Percentiles rank a stretch among this genome's conserved stretches.
Evolutionary conservation across 148 eudicot genomes (phyloP).

Genomic region (Bassia scoparia): DNA sequence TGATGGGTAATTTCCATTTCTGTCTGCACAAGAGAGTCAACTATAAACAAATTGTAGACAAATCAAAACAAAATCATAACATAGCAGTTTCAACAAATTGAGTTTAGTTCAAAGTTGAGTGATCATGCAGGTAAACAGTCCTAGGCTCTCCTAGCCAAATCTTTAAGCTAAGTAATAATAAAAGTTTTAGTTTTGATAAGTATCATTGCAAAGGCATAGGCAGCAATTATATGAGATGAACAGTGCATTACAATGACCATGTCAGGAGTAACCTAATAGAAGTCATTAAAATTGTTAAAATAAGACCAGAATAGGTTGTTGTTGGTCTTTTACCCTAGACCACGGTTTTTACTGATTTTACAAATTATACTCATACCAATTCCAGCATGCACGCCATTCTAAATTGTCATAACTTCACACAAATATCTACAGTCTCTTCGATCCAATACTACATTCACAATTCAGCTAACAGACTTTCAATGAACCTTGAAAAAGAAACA

Average conservation of each 20-base stretch:
- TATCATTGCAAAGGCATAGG: background rate
- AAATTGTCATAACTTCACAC: too few species aligned
- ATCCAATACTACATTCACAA: too few species aligned
- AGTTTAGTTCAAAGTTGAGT: background rate
- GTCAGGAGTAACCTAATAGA: background rate
- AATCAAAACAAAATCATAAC: background rate
- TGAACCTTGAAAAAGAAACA: background rate
- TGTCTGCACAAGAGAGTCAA: constrained; percentile 42
- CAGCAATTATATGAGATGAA: background rate
- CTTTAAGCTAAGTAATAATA: background rate
- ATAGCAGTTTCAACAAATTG: background rate
- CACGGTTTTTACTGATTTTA: too few species aligned
- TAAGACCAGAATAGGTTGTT: too few species aligned
- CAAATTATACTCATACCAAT: too few species aligned
- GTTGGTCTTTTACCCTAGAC: too few species aligned
- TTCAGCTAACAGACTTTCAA: background rate
- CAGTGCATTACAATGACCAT: background rate
- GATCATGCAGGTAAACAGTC: background rate
- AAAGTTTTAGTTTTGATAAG: background rate
- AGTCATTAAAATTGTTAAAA: too few species aligned
- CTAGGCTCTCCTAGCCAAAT: background rate
- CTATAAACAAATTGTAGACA: background rate
- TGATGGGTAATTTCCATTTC: constrained; percentile 50
- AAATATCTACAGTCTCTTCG: too few species aligned
- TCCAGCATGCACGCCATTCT: too few species aligned